Conservation (phyloP, 352 stramenopile species). For the Globisporangium acanthophoron region DNA sequence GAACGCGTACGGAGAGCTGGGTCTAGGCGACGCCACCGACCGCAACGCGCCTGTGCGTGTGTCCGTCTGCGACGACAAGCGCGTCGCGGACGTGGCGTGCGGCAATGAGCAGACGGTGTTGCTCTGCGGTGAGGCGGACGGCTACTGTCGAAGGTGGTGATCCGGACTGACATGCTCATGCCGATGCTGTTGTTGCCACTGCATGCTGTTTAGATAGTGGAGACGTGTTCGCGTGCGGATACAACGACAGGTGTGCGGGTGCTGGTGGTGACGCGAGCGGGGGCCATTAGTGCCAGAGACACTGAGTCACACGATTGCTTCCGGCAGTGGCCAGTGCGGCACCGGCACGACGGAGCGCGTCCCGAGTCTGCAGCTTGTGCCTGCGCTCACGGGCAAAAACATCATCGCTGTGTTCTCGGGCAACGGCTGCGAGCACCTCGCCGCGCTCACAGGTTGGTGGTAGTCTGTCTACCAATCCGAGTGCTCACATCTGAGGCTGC, state of each 20-base stretch:
- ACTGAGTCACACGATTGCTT: neutral
- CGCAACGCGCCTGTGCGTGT: conserved; percentile 54
- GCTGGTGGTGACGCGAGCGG: neutral
- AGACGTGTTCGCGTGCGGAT: conserved; percentile 85
- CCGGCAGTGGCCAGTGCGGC: conserved; percentile 86
- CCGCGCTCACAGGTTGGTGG: conserved; percentile 58
- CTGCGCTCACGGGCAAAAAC: conserved; percentile 51
- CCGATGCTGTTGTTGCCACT: neutral
- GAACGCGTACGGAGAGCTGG: conserved; percentile 93
- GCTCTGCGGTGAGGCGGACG: conserved; percentile 40
- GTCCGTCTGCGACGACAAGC: conserved; percentile 22
- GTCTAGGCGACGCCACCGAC: conserved; percentile 71
- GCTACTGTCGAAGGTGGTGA: neutral
- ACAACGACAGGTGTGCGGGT: conserved; percentile 84
- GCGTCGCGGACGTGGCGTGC: conserved; percentile 78
- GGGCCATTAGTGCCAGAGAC: neutral
- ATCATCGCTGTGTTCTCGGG: conserved; percentile 78
- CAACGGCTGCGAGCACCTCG: conserved; percentile 91
- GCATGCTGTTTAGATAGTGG: conserved; percentile 35
- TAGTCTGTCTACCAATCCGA: neutral
- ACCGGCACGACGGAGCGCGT: conserved; percentile 78
- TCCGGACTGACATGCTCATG: neutral
- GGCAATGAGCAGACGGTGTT: conserved; percentile 91
- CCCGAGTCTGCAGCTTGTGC: conserved; percentile 33
- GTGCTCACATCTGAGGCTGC: too few species aligned